phyloP scores from a whole-genome alignment of 1,284 basidiomycete species.

The Puccinia triticina region DNA sequence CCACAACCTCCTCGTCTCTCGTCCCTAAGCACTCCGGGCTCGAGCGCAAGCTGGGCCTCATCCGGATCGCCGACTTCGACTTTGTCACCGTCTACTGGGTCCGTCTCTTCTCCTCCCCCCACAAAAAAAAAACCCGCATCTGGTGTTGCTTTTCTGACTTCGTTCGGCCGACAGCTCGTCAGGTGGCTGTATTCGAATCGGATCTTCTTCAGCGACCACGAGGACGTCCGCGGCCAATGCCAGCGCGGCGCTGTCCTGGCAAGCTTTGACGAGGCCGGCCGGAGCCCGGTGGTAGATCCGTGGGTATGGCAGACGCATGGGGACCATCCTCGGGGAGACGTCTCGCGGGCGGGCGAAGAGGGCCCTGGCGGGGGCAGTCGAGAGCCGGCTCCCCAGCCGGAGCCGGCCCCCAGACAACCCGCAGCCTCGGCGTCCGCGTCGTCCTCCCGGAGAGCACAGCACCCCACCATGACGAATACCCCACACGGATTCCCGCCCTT shows the following conservation, averaged over 20 bases:
- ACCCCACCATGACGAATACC: neutral
- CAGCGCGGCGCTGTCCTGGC: neutral
- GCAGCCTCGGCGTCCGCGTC: neutral
- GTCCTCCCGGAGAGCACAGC: too few relatives aligned
- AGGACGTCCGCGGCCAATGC: constrained; percentile 39
- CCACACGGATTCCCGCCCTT: neutral
- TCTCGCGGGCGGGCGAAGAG: neutral
- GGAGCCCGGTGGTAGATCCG: neutral
- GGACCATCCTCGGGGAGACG: neutral
- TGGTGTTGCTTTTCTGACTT: neutral
- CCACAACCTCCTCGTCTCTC: neutral
- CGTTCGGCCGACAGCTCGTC: neutral
- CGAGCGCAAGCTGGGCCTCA: constrained; percentile 21
- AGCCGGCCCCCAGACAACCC: too few relatives aligned
- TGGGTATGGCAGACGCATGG: constrained; percentile 1
- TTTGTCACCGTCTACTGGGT: constrained; percentile 82
- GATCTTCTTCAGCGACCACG: constrained; percentile 50
- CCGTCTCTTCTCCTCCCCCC: constrained; percentile 69
- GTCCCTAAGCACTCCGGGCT: neutral
- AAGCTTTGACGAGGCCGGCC: neutral
- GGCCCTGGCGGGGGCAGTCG: neutral
- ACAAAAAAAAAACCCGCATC: too few relatives aligned
- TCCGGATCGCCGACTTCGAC: constrained; percentile 78
- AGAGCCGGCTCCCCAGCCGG: too few relatives aligned
- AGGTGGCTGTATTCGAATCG: constrained; percentile 46